Evolutionary conservation across 164 flowering plant species (phyloP).

Genomic region (Taxillus chinensis): DNA sequence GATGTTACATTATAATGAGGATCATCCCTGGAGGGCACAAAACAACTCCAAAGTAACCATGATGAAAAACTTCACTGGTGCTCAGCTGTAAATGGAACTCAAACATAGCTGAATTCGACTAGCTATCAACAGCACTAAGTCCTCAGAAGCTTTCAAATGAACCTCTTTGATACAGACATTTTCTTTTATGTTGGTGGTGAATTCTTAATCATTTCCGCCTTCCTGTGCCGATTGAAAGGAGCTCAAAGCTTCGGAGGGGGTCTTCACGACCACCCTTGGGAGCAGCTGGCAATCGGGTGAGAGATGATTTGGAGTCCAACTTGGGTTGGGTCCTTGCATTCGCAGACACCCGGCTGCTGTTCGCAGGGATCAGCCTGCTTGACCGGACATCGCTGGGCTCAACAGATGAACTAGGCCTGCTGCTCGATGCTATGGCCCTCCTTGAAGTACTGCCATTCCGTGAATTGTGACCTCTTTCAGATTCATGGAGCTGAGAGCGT

Average conservation of each 20-base stretch:
- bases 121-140: too few species aligned
- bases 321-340: slow-evolving; percentile 29
- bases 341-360: slow-evolving; percentile 22
- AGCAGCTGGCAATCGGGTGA: slow-evolving; percentile 17
- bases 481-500: slow-evolving; percentile 30
- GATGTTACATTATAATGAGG: background rate
- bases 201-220: slow-evolving; percentile 23
- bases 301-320: slow-evolving; percentile 24
- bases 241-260: slow-evolving; percentile 35
- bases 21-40: background rate
- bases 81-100: background rate
- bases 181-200: too few species aligned
- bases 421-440: slow-evolving; percentile 38
- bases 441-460: slow-evolving; percentile 40
- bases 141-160: too few species aligned
- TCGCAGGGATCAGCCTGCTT: slow-evolving; percentile 22
- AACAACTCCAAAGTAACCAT: background rate
- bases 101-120: background rate
- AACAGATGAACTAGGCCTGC: slow-evolving; percentile 54
- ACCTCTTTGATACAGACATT: too few species aligned
- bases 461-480: slow-evolving; percentile 32
- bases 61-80: background rate
- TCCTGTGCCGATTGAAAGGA: slow-evolving; percentile 37
- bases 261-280: slow-evolving; percentile 26
- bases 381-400: slow-evolving; percentile 36